Base-by-base conservation (phyloP, 202 grass and related monocot genomes). In the Tripidium arundinaceum region DNA sequence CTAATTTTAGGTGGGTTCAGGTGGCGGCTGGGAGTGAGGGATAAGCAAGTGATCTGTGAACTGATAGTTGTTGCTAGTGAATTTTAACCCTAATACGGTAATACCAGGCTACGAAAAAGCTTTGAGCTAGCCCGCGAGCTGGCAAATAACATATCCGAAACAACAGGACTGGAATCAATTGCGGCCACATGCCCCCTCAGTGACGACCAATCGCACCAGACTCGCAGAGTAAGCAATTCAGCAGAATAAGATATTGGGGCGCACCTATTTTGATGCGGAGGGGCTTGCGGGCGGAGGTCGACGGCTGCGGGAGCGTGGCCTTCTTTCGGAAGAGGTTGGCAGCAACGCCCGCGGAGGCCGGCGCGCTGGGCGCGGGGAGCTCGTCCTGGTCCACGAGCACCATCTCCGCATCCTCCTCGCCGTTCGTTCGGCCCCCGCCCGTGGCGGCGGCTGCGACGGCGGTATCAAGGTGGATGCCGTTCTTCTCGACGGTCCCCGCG, bases 321-420 rank as follows among this genome's bases (percentile, higher is more conserved):
- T 99, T 99, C 83, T 99, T 99, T 19, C 90, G 86, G 72, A 93
- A 99, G 3, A 99, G 87, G 82, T 99, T 99, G 33, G 96, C 84
- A 4, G 90, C 87, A 24, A 91, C 90, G 45, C 88, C 92, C 1
- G 84, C 78, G 7, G 82, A 39, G 18, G 83, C 46, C 19, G 72
- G 68, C 12, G 84, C 83, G 46, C 37, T 66, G 24, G 79, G 82
- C 0, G 84, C 26, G n/a, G 75, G 71, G 60, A 83, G 61, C 45
- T 93, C 92, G 6, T 91, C 90, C 81, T 95, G 90, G 70, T 99
- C 96, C 7, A 83, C 85, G 16, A 96, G 86, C 72, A 89, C 89
- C 82, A 82, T 81, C 34, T 89, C 84, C 74, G 76, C 46, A 69
- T 99, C 92, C 70, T 93, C 88, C 59, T 80, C 80, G 66, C 83